Evolutionary conservation across 1,139 yeast genomes (phyloP).

Genomic region (Geotrichum bryndzae): DNA sequence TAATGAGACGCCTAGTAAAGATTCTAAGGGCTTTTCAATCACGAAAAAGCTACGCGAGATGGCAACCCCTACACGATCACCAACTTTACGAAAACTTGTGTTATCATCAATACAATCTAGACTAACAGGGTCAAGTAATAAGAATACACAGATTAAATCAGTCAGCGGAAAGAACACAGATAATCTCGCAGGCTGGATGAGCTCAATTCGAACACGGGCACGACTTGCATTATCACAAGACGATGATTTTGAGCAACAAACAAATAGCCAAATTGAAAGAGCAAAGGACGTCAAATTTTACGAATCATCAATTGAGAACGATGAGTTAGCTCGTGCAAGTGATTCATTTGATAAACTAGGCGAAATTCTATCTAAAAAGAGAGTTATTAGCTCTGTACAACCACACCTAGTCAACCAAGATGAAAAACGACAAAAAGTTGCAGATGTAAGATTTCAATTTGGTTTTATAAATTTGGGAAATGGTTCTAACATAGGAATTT

Average conservation of each 20-base stretch:
- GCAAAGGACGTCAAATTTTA: conserved; percentile 30
- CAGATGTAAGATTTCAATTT: neutral
- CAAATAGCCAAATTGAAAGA: conserved; percentile 38
- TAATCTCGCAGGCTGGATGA: conserved; percentile 50
- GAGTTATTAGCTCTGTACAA: conserved; percentile 11
- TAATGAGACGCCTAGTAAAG: conserved; percentile 11
- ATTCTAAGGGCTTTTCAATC: conserved; percentile 3
- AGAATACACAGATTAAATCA: neutral
- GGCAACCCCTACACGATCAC: conserved; percentile 13
- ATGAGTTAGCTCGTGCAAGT: conserved; percentile 35
- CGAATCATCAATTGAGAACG: conserved; percentile 28
- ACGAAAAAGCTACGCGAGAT: conserved; percentile 1
- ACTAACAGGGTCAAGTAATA: neutral
- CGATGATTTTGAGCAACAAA: conserved; percentile 34
- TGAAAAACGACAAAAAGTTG: conserved; percentile 12
- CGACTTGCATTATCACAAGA: conserved; percentile 28
- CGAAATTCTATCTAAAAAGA: conserved; percentile 24
- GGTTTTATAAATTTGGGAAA: neutral
- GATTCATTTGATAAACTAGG: conserved; percentile 42
- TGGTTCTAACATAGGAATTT: neutral
- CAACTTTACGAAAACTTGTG: conserved; percentile 17
- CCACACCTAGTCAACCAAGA: conserved; percentile 11
- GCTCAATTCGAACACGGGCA: conserved; percentile 43
- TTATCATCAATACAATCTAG: conserved; percentile 11
- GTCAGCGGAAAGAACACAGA: conserved; percentile 24